phyloP scores from a whole-genome alignment of 768 basidiomycete genomes.

The Porphyrellus cyaneotinctus region DNA sequence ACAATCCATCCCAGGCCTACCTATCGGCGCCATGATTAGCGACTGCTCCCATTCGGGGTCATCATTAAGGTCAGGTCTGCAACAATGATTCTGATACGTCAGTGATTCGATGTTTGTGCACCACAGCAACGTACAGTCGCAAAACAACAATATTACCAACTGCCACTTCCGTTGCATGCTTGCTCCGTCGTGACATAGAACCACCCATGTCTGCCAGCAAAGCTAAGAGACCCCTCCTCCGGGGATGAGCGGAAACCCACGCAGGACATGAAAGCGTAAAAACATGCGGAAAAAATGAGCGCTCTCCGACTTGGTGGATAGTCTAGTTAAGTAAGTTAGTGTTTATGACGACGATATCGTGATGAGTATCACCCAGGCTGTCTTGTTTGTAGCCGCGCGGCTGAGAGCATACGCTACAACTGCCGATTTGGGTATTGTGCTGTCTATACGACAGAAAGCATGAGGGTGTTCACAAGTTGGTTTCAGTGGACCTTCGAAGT shows the following conservation, averaged over 20 bases:
- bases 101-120: background rate
- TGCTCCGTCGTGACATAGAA: constrained; percentile 29
- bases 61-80: constrained; percentile 51
- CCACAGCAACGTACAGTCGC: constrained; percentile 41
- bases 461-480: constrained; percentile 26
- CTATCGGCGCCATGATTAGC: constrained; percentile 41
- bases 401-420: constrained; percentile 29
- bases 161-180: constrained; percentile 35
- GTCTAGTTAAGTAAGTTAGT: constrained; percentile 15
- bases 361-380: constrained; percentile 38
- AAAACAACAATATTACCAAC: constrained; percentile 51
- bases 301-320: constrained; percentile 29
- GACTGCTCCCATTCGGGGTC: constrained; percentile 49
- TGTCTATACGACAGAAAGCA: constrained; percentile 38
- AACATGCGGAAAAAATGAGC: constrained; percentile 42
- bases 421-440: constrained; percentile 35
- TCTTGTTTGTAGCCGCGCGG: constrained; percentile 26
- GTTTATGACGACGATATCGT: background rate
- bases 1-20: constrained; percentile 49
- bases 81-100: background rate
- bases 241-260: constrained; percentile 24
- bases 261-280: constrained; percentile 44
- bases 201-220: constrained; percentile 49
- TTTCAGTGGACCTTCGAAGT: background rate
- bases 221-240: constrained; percentile 38